Evolutionary conservation across 345 rosid species (phyloP).

Genomic region (Cardiospermum halicacabum): DNA sequence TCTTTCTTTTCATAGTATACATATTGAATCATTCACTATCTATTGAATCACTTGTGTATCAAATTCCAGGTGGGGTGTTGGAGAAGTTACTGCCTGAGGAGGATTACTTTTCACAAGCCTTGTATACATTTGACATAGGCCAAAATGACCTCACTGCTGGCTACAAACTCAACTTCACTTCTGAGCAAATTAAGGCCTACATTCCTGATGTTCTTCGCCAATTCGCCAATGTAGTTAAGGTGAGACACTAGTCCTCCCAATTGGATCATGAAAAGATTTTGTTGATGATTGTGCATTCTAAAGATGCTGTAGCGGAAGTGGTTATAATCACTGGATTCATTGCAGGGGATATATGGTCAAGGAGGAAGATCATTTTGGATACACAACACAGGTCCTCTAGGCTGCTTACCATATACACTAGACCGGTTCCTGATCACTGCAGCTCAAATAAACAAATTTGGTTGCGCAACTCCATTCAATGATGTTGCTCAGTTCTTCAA

Average conservation of each 20-base stretch:
- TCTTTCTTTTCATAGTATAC: neutral
- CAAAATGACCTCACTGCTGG: conserved; percentile 72
- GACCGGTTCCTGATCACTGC: conserved; percentile 36
- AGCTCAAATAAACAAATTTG: conserved; percentile 39
- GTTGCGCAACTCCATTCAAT: conserved; percentile 64
- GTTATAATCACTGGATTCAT: no score
- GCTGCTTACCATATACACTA: conserved; percentile 55
- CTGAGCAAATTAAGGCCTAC: conserved; percentile 47
- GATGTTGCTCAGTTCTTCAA: conserved; percentile 54
- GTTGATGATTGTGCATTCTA: neutral
- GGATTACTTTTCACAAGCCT: conserved; percentile 37
- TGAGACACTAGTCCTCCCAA: conserved; percentile 4
- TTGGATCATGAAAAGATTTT: neutral
- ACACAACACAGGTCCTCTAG: conserved; percentile 75
- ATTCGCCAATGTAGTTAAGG: conserved; percentile 37
- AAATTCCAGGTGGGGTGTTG: conserved; percentile 31
- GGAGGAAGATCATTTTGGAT: conserved; percentile 80
- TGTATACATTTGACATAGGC: conserved; percentile 64
- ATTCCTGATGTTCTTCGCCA: conserved; percentile 51
- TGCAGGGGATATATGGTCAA: conserved; percentile 43
- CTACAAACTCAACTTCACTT: conserved; percentile 55
- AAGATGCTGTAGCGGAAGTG: neutral
- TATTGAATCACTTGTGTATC: neutral
- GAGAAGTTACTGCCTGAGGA: conserved; percentile 41
- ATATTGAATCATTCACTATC: neutral